Evolutionary conservation across 345 rosid genomes (phyloP), one percentile per base, ranked within the genome.

Genomic region (Zanthoxylum bungeanum): DNA sequence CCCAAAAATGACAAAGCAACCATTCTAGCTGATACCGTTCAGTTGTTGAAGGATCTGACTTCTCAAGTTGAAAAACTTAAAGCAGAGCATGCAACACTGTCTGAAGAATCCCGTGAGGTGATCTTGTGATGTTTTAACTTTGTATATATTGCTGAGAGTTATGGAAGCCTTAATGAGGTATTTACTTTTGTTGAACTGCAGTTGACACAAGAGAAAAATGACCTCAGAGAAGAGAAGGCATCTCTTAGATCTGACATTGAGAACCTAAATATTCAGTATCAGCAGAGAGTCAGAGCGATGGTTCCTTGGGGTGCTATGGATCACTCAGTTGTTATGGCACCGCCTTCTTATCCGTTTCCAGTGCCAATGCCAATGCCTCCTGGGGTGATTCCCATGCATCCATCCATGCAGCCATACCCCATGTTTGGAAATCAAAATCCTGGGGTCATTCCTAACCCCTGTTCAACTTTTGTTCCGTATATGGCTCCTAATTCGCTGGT

Each of bases 51-150:
- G 81, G 97, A 93, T 74, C 82, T 93, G 68, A 85, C 96, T 34
- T 82, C 94, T 53, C 85, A 93, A 77, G 93, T 91, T 44, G 80
- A 78, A 79, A 89, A 87, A 77, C 88, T 93, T 24, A 91, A 91
- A 81, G 80, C 87, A 22, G 97, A 91, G 79, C 84, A 86, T 71
- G 67, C 84, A 33, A 51, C 86, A 2, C 65, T 94, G 55, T 78
- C 86, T 25, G 97, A 92, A 73, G 98, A 94, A 85, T 90, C 97
- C 47, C 87, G 72, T 17, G 98, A 92, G 98, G 97, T 94, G 55
- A 68, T 64, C 44, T 57, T 64, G 7, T 59, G 30, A 27, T 56
- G 4, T 67, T 66, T 16, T 55, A 42, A 50, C 50, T 75, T 50
- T 28, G 31, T 62, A 55, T 11, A 53, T 11, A 25, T 17, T 19